Evolutionary conservation across 1,284 basidiomycete species (phyloP).

Genomic region (Ceratobasidium papillatum): DNA sequence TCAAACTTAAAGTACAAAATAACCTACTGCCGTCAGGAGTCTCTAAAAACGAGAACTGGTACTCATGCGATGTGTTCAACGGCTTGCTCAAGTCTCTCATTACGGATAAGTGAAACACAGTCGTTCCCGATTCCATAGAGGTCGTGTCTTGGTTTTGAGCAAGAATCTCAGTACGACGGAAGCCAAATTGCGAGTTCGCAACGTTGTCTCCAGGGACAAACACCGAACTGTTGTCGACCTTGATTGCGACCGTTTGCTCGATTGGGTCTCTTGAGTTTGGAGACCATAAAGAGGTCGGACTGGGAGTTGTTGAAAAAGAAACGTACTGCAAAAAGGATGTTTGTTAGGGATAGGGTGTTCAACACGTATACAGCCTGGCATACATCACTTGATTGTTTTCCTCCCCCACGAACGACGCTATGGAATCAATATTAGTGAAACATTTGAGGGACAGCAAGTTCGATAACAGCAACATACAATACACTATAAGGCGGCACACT

Average conservation of each 20-base stretch:
- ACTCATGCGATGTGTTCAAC: constrained; percentile 62
- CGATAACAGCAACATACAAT: background rate
- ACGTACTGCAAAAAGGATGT: background rate
- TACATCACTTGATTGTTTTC: constrained; percentile 49
- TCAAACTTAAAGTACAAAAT: background rate
- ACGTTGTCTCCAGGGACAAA: constrained; percentile 45
- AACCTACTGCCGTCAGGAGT: constrained; percentile 58
- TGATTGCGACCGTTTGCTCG: constrained; percentile 59
- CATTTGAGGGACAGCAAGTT: background rate
- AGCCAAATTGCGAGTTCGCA: constrained; percentile 44
- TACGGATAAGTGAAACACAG: constrained; percentile 44
- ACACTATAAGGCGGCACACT: background rate
- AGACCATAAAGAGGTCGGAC: background rate
- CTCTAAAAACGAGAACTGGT: constrained; percentile 63
- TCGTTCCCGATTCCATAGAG: constrained; percentile 40
- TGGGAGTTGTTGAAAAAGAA: background rate
- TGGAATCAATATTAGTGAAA: no score
- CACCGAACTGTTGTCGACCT: constrained; percentile 43
- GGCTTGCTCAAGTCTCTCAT: constrained; percentile 35
- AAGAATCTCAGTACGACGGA: constrained; percentile 45
- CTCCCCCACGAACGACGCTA: constrained; percentile 61
- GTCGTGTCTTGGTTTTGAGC: constrained; percentile 41
- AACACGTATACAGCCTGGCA: background rate
- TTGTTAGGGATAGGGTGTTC: background rate
- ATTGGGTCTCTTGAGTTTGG: constrained; percentile 42